Base-by-base conservation (phyloP, 306 rosid genomes). In the Luffa aegyptiaca region DNA sequence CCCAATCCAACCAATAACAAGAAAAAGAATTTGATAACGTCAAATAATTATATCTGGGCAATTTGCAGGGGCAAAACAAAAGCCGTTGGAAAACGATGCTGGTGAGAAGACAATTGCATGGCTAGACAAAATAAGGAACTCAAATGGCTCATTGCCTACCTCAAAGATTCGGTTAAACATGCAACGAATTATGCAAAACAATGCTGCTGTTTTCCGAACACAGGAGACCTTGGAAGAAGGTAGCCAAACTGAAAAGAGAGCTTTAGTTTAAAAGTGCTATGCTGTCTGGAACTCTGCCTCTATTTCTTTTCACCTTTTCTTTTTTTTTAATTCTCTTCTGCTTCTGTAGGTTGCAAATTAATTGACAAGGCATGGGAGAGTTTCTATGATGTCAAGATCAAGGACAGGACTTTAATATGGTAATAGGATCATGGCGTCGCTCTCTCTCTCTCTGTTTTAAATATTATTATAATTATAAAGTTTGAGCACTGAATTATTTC, bases 141-240 rank as follows among this genome's bases (percentile, higher is more conserved):
- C 99, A 77, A 91, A 89, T 83, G 99, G 99, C 21, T 87, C 99
- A 59, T 57, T 89, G 18, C 96, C 90, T 51, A 93, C 99, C 84
- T 86, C 99, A 33, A 68, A 87, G 37, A 91, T 95, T 82, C 86
- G 99, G 78, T 87, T 95, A 85, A 90, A 95, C 85, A 92, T 95
- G 99, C 99, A 95, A 83, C 88, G 96, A n/a, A 21, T 90, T 20
- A 95, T 95, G 99, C 99, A 95, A 90, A 95, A 48, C 77, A 91
- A 95, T 84, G 99, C 97, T 82, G 97, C 99, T 84, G 99, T 95
- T 63, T 95, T 95, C 88, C 99, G 99, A 53, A 93, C 97, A 46
- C 96, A 91, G 78, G 99, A 95, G 82, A 93, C 96, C 46, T 86
- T 95, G 82, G 93, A 85, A 88, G 99, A 94, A 89, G 98, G 98